Evolutionary conservation across 352 stramenopile genomes (phyloP), one percentile per base, ranked within the genome.

Genomic region (Pythium periplocum): DNA sequence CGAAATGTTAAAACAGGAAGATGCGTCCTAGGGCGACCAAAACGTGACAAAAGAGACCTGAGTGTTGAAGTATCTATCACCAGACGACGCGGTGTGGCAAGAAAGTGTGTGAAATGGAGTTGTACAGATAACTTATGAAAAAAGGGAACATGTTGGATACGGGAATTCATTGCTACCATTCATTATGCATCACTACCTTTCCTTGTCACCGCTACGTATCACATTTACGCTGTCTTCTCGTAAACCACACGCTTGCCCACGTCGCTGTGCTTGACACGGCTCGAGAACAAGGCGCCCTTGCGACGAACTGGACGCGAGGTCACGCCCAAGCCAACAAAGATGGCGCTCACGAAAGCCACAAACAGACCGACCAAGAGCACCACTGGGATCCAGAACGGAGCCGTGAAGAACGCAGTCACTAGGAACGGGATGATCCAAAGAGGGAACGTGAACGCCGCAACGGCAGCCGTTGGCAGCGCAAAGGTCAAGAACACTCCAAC

Each of bases 371-470:
- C 61, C 2, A 93, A 46, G 40, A 87, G 53, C 50, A 90, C 33
- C 10, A 90, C 59, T 4, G 83, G 83, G 33, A 93, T 68, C 83
- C 83, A 93, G 48, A 93, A 36, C 17, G 83, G 83, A 32, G 83
- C 73, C 58, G 79, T 93, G 61, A 93, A 90, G 61, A 93, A 90
- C 38, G 72, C 67, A 17, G 76, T 83, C 33, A 70, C 59, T 52
- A 90, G 44, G 66, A 93, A 84, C 59, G 83, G 83, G 26, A 93
- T 62, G 68, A 93, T 90, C 83, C 83, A 93, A 60, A 93, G 76
- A 51, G 83, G 83, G 55, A 90, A 78, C 66, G 83, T 93, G 61
- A 93, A 86, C 32, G 77, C 71, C 5, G 79, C 79, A 45, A 93
- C 60, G 17, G 82, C 54, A 34, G 75, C 75, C 34, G 78, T 88